phyloP scores from a whole-genome alignment of 495 filamentous ascomycete genomes.

The Trichoderma erinaceum region DNA sequence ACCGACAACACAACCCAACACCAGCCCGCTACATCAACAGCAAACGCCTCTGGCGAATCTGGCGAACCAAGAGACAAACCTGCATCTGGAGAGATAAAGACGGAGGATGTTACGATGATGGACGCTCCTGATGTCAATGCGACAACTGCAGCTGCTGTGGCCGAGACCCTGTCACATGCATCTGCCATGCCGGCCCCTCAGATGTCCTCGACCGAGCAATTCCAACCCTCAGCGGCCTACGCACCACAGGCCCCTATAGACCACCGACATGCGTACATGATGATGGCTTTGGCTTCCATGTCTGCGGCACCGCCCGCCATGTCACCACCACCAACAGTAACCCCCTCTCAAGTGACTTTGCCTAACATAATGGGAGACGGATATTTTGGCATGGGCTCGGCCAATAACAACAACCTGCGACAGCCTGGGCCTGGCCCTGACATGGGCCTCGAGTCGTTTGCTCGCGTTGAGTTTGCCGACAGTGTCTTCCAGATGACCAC shows the following conservation, averaged over 20 bases:
- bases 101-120: background rate
- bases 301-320: slow-evolving; percentile 25
- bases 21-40: background rate
- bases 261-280: slow-evolving; percentile 21
- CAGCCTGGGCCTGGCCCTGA: slow-evolving; percentile 23
- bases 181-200: background rate
- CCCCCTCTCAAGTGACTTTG: slow-evolving; percentile 28
- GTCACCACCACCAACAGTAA: slow-evolving; percentile 24
- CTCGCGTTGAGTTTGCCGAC: slow-evolving; percentile 46
- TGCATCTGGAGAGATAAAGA: background rate
- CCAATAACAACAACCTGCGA: slow-evolving; percentile 21
- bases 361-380: slow-evolving; percentile 20
- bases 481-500: slow-evolving; percentile 49
- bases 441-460: slow-evolving; percentile 43
- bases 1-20: background rate
- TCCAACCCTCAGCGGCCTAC: background rate
- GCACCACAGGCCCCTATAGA: slow-evolving; percentile 18
- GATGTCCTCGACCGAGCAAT: background rate
- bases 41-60: background rate
- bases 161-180: background rate
- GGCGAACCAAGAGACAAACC: background rate
- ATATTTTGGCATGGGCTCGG: slow-evolving; percentile 12
- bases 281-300: slow-evolving; percentile 26
- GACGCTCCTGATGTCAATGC: background rate
- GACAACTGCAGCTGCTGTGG: background rate